Evolutionary conservation across 208 protist genomes (phyloP), one percentile per base, ranked within the genome.

Genomic region (Angomonas ambiguus): DNA sequence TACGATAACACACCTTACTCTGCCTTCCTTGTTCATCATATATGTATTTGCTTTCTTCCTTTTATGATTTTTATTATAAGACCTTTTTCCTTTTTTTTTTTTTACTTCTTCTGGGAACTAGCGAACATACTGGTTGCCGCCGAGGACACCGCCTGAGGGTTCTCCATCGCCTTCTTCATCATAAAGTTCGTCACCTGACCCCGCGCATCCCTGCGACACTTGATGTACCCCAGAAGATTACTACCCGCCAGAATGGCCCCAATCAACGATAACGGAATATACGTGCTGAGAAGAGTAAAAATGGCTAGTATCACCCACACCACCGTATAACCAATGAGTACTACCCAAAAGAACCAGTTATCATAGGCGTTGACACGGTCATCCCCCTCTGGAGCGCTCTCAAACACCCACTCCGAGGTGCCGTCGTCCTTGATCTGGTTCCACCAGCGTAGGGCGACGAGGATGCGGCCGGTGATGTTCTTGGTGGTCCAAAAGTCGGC

Each of bases 401-500:
- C 97, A 67, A 98, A 98, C 2, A 97, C 65, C 96, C 97, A 98
- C 45, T 86, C 73, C 42, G 84, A 93, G 28, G 75, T 68, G 4
- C 97, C 97, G 65, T 98, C 94, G 0, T 97, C 92, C 45, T 82
- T 79, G 31, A 98, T 83, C 64, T 98, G 86, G 71, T 96, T 98
- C 94, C 97, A 98, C 93, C 93, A 98, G 49, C 96, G 83, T 71
- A 98, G 83, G 22, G 86, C 82, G 1, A 98, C 97, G 0, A 98
- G 71, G 28, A 98, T 57, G 20, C 97, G 87, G 2, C 97, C 97
- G 3, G 88, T 95, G 22, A 98, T 80, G 69, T 98, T 98, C 79
- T 98, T 98, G 2, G 94, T 94, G 16, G 80, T 88, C 97, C 96
- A 98, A 72, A 98, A 98, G 68, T 98, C 97, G 8, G 86, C 85